A percentile compares a stretch with the other conserved stretches of the same genome.
phyloP scores from a whole-genome alignment of 371 early-diverging fungal genomes.

The Rhizopus delemar region DNA sequence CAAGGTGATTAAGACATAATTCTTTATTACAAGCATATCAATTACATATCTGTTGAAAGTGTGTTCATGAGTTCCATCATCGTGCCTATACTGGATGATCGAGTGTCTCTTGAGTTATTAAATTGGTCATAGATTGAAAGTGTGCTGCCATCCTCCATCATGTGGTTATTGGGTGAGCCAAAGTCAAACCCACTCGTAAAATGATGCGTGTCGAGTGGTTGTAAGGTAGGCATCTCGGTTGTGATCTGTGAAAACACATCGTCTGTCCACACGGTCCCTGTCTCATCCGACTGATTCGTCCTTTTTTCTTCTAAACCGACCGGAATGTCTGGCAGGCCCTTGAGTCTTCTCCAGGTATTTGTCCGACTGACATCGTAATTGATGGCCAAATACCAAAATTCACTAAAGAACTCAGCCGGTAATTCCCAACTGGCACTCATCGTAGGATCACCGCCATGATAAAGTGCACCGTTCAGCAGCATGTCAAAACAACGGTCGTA shows the following conservation, averaged over 20 bases:
- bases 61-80: conserved; percentile 41
- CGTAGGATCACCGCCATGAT: conserved; percentile 62
- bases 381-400: conserved; percentile 51
- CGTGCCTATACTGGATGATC: conserved; percentile 39
- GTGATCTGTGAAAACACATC: conserved; percentile 28
- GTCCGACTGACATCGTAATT: conserved; percentile 40
- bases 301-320: neutral
- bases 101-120: conserved; percentile 20
- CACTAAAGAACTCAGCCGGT: conserved; percentile 56
- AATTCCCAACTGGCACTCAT: conserved; percentile 60
- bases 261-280: conserved; percentile 24
- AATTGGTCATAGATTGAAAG: conserved; percentile 31
- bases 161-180: conserved; percentile 20
- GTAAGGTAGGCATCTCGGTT: conserved; percentile 29
- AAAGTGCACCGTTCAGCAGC: conserved; percentile 49
- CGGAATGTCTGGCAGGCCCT: conserved; percentile 38
- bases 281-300: neutral
- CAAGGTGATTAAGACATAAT: too few species aligned
- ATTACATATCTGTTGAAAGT: conserved; percentile 24
- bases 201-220: conserved; percentile 26
- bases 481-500: conserved; percentile 59
- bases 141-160: neutral
- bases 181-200: conserved; percentile 31
- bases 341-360: conserved; percentile 41
- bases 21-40: too few species aligned